Evolutionary conservation across 352 stramenopile genomes (phyloP), one percentile per base, ranked within the genome.

Genomic region (Globisporangium canariense): DNA sequence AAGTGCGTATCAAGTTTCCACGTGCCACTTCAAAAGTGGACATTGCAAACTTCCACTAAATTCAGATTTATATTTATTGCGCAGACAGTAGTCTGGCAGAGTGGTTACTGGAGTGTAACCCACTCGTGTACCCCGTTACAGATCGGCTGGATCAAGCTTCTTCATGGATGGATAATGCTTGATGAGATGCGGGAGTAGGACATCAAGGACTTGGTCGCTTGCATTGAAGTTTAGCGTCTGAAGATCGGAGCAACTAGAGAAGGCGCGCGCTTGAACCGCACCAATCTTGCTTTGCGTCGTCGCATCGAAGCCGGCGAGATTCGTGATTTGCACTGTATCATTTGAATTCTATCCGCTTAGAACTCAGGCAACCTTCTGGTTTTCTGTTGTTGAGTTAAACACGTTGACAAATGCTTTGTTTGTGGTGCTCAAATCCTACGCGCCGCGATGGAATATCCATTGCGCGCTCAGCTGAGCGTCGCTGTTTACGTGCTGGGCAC

Each of bases 361-460:
- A 4, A 32, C 34, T n/a, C 20, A 56, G 40, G 28, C 62, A 0
- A 67, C 68, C 58, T 64, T 36, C 14, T 69, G 55, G 20, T 70
- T 55, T 60, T 70, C 55, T 22, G 61, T 53, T 18, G 51, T 55
- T 1, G 60, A 62, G 25, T 68, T 68, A 49, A 74, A 71, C n/a
- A 64, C 58, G 36, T 70, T 70, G 18, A 30, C 49, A n/a, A 68
- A 69, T 25, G 41, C 67, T 41, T 69, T 69, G 62, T 58, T 66
- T 46, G 45, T 64, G 5, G 51, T 63, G 5, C 32, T 60, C 50
- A 73, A 16, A 22, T 69, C 67, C 58, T 62, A 65, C 20, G 52
- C 62, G 13, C 53, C 54, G 8, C 54, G 53, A 25, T 65, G 62
- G 18, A 70, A 65, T 14, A 73, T 70, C 63, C 62, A 70, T 25